A percentile compares a stretch with the other conserved stretches of the same genome.
Evolutionary conservation across 129 eudicot genomes (phyloP).

Genomic region (Ambrosia artemisiifolia): DNA sequence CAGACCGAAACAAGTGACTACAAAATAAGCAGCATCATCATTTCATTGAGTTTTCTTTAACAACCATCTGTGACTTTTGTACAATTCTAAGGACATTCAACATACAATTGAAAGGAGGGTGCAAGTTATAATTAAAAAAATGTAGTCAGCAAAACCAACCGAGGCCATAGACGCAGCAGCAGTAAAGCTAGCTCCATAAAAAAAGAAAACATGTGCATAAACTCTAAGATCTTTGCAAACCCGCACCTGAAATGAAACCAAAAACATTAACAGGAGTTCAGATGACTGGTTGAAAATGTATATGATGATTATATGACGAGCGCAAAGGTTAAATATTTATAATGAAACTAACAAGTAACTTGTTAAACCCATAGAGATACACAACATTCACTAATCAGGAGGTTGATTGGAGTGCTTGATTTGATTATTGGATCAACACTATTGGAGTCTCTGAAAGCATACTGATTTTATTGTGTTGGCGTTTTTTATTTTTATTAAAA

Average conservation of each 20-base stretch:
- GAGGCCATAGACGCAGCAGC: background rate
- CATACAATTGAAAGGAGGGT: slow-evolving; percentile 17
- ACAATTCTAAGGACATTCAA: slow-evolving; percentile 8
- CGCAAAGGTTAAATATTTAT: background rate
- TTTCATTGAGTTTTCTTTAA: slow-evolving; percentile 6
- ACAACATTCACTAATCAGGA: background rate
- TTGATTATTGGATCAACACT: background rate
- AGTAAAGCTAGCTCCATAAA: slow-evolving; percentile 8
- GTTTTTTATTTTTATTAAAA: background rate
- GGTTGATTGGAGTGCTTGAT: background rate
- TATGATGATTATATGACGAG: background rate
- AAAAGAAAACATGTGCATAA: background rate
- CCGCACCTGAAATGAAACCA: slow-evolving; percentile 7
- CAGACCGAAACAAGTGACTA: background rate
- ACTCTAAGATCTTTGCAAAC: background rate
- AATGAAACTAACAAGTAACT: too few relatives aligned
- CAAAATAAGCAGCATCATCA: background rate
- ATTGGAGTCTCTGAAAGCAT: background rate
- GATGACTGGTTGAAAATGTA: background rate
- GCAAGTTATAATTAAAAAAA: slow-evolving; percentile 14
- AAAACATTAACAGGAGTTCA: background rate
- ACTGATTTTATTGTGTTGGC: background rate
- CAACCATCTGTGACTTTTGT: slow-evolving; percentile 15
- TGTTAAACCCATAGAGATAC: background rate
- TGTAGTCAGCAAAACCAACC: background rate